These are phyloP conservation scores for Myriosclerotinia duriaeana DNA, from an alignment of 2,329 filamentous ascomycete genomes.

Conservation along the genomic window DNA sequence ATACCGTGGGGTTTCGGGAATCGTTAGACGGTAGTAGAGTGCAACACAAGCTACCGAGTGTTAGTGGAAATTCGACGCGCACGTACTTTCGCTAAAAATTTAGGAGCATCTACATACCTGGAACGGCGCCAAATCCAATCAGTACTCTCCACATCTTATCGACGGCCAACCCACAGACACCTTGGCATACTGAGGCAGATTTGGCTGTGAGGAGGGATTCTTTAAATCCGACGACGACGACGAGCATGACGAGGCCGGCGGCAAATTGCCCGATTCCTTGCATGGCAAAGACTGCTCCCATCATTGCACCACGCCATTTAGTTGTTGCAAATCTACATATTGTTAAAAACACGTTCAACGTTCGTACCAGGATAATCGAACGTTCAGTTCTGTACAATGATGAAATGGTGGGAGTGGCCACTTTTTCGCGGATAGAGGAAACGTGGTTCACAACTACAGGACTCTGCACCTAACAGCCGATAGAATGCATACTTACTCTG, in stretches of 20 bases:
- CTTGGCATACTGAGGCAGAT: conserved; percentile 57
- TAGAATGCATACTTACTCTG: conserved; percentile 49
- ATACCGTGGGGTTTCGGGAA: conserved; percentile 85
- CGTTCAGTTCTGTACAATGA: neutral
- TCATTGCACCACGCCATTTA: conserved; percentile 83
- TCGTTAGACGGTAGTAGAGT: conserved; percentile 79
- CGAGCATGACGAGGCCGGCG: conserved; percentile 73
- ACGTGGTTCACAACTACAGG: neutral
- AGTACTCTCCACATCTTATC: conserved; percentile 87
- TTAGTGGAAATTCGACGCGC: neutral
- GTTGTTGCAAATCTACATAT: conserved; percentile 67
- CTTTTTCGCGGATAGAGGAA: neutral
- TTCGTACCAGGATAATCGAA: no score
- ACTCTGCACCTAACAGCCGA: neutral
- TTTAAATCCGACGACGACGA: conserved; percentile 71
- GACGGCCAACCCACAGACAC: conserved; percentile 64
- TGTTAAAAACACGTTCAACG: neutral
- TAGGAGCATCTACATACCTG: conserved; percentile 7
- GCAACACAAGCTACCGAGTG: conserved; percentile 63
- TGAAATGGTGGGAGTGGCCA: neutral
- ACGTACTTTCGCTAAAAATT: neutral
- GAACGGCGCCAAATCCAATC: conserved; percentile 65
- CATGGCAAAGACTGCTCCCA: conserved; percentile 84
- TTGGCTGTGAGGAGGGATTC: conserved; percentile 55
- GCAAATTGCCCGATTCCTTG: conserved; percentile 81